Conservation (phyloP, 129 eudicot species). For the Arctium minus region DNA sequence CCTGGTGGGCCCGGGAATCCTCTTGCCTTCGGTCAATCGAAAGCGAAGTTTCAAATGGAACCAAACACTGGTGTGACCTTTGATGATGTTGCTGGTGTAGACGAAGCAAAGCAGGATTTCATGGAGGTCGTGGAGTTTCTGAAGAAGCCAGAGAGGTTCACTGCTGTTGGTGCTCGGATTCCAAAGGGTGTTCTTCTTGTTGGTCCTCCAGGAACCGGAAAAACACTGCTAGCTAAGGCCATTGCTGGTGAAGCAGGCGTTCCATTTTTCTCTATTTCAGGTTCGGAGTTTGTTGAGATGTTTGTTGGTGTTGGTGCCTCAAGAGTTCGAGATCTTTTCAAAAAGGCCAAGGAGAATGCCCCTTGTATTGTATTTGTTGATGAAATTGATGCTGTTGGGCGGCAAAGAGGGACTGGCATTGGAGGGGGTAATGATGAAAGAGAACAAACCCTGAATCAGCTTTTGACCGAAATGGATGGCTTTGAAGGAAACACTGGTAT, state of each 20-base stretch:
- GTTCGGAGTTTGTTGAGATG: conserved; percentile 98
- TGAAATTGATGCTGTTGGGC: conserved; percentile 99
- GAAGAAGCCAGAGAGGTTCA: conserved; percentile 96
- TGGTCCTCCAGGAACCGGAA: conserved; percentile 99
- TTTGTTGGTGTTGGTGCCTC: conserved; percentile 99
- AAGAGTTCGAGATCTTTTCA: conserved; percentile 93
- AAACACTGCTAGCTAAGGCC: conserved; percentile 90
- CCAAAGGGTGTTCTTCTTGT: conserved; percentile 97
- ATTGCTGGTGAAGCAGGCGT: conserved; percentile 99
- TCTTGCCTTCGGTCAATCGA: conserved; percentile 82
- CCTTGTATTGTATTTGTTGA: conserved; percentile 98
- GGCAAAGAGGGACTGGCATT: conserved; percentile 93
- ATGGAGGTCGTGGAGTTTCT: conserved; percentile 96
- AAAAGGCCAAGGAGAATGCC: conserved; percentile 95
- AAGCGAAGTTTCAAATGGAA: conserved; percentile 96
- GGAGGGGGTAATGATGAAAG: conserved; percentile 98
- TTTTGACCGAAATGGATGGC: conserved; percentile 97
- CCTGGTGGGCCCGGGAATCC: conserved; percentile 98
- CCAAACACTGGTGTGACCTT: conserved; percentile 98
- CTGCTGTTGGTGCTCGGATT: conserved; percentile 93
- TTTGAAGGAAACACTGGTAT: conserved; percentile 93
- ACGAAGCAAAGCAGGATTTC: conserved; percentile 97
- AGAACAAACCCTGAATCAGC: conserved; percentile 94
- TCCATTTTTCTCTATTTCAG: conserved; percentile 92
- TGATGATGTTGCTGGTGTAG: conserved; percentile 97